Percentiles rank a stretch among this genome's conserved stretches.
Conservation (phyloP, 2,329 filamentous ascomycete species). For the Penicillium sclerotiorum region DNA sequence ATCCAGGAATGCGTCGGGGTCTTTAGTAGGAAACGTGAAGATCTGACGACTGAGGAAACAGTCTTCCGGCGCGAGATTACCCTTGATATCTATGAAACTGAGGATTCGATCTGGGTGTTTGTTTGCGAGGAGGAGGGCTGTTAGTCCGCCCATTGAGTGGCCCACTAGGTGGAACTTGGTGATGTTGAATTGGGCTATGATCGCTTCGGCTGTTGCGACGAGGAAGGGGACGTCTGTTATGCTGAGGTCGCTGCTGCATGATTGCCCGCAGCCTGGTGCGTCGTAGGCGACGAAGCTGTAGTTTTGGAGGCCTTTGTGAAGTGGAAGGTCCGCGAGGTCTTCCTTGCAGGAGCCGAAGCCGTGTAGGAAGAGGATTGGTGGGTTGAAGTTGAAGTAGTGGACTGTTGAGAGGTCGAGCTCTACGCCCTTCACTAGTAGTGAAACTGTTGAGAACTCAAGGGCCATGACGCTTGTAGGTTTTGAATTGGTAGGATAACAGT, state of each 20-base stretch:
- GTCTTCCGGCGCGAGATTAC: slow-evolving; percentile 29
- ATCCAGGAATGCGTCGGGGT: slow-evolving; percentile 20
- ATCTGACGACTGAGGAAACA: slow-evolving; percentile 31
- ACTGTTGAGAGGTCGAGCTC: slow-evolving; percentile 23
- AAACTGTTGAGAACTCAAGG: slow-evolving; percentile 11
- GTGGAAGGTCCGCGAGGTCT: slow-evolving; percentile 23
- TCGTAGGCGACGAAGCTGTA: slow-evolving; percentile 26
- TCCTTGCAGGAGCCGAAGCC: slow-evolving; percentile 32
- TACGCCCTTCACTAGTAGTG: slow-evolving; percentile 23
- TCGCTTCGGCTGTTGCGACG: slow-evolving; percentile 22
- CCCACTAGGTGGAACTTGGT: slow-evolving; percentile 26
- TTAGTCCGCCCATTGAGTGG: slow-evolving; percentile 31
- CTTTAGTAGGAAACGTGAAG: slow-evolving; percentile 18
- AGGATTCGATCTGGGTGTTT: slow-evolving; percentile 14
- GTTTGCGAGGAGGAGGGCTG: slow-evolving; percentile 25
- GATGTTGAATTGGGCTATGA: slow-evolving; percentile 23
- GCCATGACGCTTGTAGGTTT: slow-evolving; percentile 5
- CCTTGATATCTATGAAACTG: slow-evolving; percentile 30
- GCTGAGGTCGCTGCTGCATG: slow-evolving; percentile 19
- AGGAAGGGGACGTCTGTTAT: slow-evolving; percentile 27
- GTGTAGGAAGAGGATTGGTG: slow-evolving; percentile 28
- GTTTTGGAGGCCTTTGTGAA: slow-evolving; percentile 18
- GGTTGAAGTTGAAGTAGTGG: slow-evolving; percentile 18
- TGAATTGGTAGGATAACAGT: no score
- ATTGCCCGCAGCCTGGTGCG: slow-evolving; percentile 28